A percentile compares a stretch with the other conserved stretches of the same genome.
Conservation (phyloP, 2,329 filamentous ascomycete genomes). For the Talaromyces sp. region DNA sequence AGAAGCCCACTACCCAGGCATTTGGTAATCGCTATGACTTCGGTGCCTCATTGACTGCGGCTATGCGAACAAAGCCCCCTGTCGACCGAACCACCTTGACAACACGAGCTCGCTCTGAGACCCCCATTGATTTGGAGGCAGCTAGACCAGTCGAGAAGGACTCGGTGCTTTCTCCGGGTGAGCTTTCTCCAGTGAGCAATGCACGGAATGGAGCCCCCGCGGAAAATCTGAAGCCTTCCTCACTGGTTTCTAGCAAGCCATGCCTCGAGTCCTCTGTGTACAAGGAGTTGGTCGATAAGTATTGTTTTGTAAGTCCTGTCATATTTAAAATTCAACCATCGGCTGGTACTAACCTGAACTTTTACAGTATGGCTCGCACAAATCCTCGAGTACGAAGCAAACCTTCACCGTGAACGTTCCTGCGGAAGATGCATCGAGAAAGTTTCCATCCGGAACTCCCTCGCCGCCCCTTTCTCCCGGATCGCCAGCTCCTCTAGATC, state of each 20-base stretch:
- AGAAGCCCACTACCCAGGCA: slow-evolving; percentile 62
- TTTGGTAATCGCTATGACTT: slow-evolving; percentile 97
- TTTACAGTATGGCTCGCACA: slow-evolving; percentile 54
- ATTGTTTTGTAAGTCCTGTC: slow-evolving; percentile 90
- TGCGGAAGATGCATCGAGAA: slow-evolving; percentile 12
- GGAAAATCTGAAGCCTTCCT: slow-evolving; percentile 53
- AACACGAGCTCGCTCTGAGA: slow-evolving; percentile 58
- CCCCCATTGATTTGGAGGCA: slow-evolving; percentile 11
- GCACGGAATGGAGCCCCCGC: slow-evolving; percentile 13
- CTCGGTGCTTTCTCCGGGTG: slow-evolving; percentile 15
- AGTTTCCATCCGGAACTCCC: slow-evolving; percentile 18
- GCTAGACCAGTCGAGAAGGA: slow-evolving; percentile 14
- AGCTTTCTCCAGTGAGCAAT: slow-evolving; percentile 24
- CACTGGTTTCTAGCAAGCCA: slow-evolving; percentile 63
- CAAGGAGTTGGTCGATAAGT: slow-evolving; percentile 96
- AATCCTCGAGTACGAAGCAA: slow-evolving; percentile 33
- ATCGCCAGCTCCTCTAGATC: slow-evolving; percentile 21
- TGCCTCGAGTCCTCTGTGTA: slow-evolving; percentile 85
- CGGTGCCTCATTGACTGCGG: slow-evolving; percentile 83
- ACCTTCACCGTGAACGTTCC: slow-evolving; percentile 15
- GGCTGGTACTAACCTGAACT: slow-evolving; percentile 13
- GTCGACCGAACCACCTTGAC: slow-evolving; percentile 65
- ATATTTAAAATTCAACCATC: neutral
- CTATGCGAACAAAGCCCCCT: slow-evolving; percentile 67
- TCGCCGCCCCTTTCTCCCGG: slow-evolving; percentile 32